Conservation (phyloP, 202 grass and related monocot genomes). For the Alloteropsis angusta region DNA sequence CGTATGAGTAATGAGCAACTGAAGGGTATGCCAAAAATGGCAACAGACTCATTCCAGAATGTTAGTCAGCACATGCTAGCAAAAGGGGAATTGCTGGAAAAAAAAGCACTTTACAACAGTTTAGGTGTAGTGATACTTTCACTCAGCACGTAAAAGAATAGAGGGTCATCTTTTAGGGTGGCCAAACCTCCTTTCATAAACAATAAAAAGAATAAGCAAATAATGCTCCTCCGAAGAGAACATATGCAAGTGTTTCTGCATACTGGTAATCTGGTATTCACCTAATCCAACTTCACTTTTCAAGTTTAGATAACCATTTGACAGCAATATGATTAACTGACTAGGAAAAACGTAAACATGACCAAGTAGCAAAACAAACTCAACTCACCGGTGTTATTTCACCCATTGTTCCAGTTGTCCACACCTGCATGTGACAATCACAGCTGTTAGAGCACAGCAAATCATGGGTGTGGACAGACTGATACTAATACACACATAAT, state of each 20-base stretch:
- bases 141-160: neutral
- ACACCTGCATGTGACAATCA: slow-evolving; percentile 60
- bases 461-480: neutral
- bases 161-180: neutral
- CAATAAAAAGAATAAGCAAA: neutral
- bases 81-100: neutral
- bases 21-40: neutral
- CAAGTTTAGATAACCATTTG: neutral
- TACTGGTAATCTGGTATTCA: neutral
- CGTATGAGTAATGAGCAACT: neutral
- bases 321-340: neutral
- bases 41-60: neutral
- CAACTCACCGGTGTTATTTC: slow-evolving; percentile 85
- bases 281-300: neutral
- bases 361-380: neutral
- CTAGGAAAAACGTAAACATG: neutral
- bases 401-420: slow-evolving; percentile 99
- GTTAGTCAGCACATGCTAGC: neutral
- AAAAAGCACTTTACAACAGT: neutral
- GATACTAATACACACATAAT: neutral
- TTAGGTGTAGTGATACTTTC: neutral
- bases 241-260: neutral
- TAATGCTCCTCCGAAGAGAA: neutral
- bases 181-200: neutral
- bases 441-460: neutral